Evolutionary conservation across 805 yeast genomes (phyloP), one percentile per base, ranked within the genome.

Genomic region (Starmerella sp.): DNA sequence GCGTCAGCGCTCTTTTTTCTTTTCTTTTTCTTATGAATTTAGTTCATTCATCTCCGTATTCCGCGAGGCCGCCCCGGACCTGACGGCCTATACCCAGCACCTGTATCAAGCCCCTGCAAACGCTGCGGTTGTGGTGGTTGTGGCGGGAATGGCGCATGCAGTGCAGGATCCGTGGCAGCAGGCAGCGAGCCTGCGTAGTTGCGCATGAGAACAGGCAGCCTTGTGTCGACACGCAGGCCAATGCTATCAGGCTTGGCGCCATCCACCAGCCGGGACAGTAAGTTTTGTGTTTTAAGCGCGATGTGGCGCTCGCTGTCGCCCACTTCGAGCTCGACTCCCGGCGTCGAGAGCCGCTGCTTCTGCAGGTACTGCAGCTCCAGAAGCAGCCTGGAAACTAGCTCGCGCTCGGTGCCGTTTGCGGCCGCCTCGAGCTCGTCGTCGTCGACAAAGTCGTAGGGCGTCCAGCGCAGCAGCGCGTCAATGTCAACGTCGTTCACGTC

Each of bases 171-270:
- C 3, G 61, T 47, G 22, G 56, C 60, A 5, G 59, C 56, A 13
- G 96, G 96, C 64, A 90, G 74, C 1, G 84, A 76, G 48, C 97
- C 97, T 38, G 78, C 71, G 64, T 86, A 89, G 60, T 83, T 86
- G 29, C 82, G 78, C 65, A 81, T 81, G 54, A 85, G 74, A 0
- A 85, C 82, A 0, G 96, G 95, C 48, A 90, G 66, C 32, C 66
- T 55, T 14, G 63, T 49, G n/a, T 69, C 63, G 41, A 67, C 50
- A 13, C 53, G 57, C 28, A 52, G 51, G n/a, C 52, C 52, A 6
- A 66, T 64, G 29, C 47, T 49, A 14, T 54, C 60, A 31, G 46
- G 15, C 9, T 56, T 63, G 53, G 35, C 71, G 58, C 42, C 75
- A 61, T 63, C 58, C 62, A 75, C 56, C 53, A 79, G 71, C 45